Base-by-base conservation (phyloP, 768 basidiomycete genomes). In the Amanita fuliginea region DNA sequence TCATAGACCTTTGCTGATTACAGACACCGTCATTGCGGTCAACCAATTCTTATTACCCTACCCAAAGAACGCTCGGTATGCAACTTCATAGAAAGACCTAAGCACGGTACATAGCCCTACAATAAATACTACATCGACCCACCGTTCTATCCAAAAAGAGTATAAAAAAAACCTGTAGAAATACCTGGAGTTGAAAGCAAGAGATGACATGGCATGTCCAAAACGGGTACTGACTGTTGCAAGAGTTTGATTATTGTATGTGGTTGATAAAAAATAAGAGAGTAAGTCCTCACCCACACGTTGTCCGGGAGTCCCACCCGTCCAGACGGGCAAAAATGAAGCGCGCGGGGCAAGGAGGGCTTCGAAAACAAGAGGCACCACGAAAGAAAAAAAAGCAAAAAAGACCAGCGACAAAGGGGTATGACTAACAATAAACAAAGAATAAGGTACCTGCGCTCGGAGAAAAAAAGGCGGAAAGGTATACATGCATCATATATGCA, bases 391-490 rank as follows among this genome's bases (percentile, higher is more conserved):
- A 14, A 34, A 16, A 6, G 26, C 26, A 16, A n/a, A 26, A 42
- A n/a, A 42, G 2, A n/a, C 16, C 3, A 8, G 16, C 30, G 9
- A 35, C 19, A 39, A 24, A n/a, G 14, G 10, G 3, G 28, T 24
- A 8, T 8, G 13, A 14, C 18, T 19, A 5, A 21, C 8, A 47
- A 36, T 47, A 35, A 47, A 47, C 46, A 47, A 34, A 18, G 35
- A 22, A 47, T 47, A 47, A 37, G 35, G 22, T 47, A 52, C 36
- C 16, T 35, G 26, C 24, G 33, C 22, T 34, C 34, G 42, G 33
- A 52, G 47, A 46, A 44, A 49, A 45, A 21, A 51, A 28, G 45
- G 46, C 18, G 14, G 43, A 53, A 51, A 51, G 39, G 42, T 45
- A 47, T 46, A 51, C 53, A 36, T 30, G 30, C 24, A 50, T 51